phyloP scores from a whole-genome alignment of 2,329 filamentous ascomycete genomes.

The Pyrenophora graminea region DNA sequence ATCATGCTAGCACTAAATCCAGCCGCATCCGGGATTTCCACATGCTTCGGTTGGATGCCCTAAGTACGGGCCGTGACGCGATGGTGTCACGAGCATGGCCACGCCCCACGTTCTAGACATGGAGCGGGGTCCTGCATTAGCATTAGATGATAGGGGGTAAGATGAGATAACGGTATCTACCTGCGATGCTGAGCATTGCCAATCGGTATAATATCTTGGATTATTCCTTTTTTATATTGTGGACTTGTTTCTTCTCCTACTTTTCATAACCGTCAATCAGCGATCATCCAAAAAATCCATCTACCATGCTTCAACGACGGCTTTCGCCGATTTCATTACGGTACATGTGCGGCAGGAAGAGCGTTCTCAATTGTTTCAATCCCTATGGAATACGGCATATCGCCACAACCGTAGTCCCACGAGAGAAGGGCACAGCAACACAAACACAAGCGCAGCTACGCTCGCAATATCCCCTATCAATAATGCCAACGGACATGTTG shows the following conservation, averaged over 20 bases:
- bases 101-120: slow-evolving; percentile 21
- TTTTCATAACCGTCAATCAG: background rate
- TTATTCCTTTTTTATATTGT: background rate
- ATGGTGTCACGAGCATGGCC: slow-evolving; percentile 24
- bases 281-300: background rate
- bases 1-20: too few species aligned
- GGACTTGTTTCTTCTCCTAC: background rate
- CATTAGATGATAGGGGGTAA: slow-evolving; percentile 15
- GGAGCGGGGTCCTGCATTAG: slow-evolving; percentile 27
- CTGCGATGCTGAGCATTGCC: background rate
- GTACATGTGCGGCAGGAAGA: slow-evolving; percentile 4
- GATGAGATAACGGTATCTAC: slow-evolving; percentile 24
- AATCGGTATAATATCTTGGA: background rate
- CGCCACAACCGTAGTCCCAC: slow-evolving; percentile 21
- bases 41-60: slow-evolving; percentile 25
- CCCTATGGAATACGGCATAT: slow-evolving; percentile 12
- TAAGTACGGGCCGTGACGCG: slow-evolving; percentile 22
- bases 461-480: slow-evolving; percentile 24
- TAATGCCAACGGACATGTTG: slow-evolving; percentile 36
- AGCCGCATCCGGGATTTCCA: too few species aligned
- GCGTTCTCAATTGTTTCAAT: slow-evolving; percentile 1
- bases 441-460: slow-evolving; percentile 12
- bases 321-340: slow-evolving; percentile 4
- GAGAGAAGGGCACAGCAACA: slow-evolving; percentile 9
- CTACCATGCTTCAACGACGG: slow-evolving; percentile 16